Percentiles rank a stretch among this genome's conserved stretches.
phyloP scores from a whole-genome alignment of 192 early-diverging fungal genomes.

The Backusella tuberculispora region DNA sequence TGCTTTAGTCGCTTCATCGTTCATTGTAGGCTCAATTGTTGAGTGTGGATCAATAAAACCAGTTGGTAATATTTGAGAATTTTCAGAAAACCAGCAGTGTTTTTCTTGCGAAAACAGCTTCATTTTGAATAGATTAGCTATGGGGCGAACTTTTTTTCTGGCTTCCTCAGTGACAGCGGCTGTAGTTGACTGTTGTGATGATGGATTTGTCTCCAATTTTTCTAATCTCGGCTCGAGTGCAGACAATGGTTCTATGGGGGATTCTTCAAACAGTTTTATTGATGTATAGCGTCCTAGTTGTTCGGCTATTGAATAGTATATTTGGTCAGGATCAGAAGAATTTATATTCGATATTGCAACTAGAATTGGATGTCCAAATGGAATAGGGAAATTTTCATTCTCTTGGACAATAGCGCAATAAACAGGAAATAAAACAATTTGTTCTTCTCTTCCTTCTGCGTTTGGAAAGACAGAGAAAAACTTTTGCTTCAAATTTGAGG shows the following conservation, averaged over 20 bases:
- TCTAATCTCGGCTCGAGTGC: conserved; percentile 32
- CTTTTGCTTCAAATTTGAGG: too few relatives aligned
- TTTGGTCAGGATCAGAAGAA: conserved; percentile 30
- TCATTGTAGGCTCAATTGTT: too few relatives aligned
- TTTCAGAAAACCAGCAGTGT: too few relatives aligned
- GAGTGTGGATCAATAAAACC: too few relatives aligned
- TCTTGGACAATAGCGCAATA: conserved; percentile 37
- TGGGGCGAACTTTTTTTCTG: too few relatives aligned
- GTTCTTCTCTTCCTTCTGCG: background rate
- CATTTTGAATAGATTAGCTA: too few relatives aligned
- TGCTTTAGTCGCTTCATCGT: too few relatives aligned
- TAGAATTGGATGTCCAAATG: conserved; percentile 49
- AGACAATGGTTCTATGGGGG: background rate
- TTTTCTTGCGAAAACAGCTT: too few relatives aligned
- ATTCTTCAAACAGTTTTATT: conserved; percentile 32
- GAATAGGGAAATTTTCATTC: conserved; percentile 13
- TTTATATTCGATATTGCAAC: conserved; percentile 45
- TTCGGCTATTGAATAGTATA: conserved; percentile 41
- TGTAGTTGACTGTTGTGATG: background rate
- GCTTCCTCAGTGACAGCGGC: too few relatives aligned
- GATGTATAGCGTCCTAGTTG: conserved; percentile 49
- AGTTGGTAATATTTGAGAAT: too few relatives aligned
- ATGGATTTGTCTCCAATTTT: background rate
- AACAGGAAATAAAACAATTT: conserved; percentile 32
- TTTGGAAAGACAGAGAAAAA: too few relatives aligned